Evolutionary conservation across 768 basidiomycete species (phyloP).

Genomic region (Amanita subjunquillea): DNA sequence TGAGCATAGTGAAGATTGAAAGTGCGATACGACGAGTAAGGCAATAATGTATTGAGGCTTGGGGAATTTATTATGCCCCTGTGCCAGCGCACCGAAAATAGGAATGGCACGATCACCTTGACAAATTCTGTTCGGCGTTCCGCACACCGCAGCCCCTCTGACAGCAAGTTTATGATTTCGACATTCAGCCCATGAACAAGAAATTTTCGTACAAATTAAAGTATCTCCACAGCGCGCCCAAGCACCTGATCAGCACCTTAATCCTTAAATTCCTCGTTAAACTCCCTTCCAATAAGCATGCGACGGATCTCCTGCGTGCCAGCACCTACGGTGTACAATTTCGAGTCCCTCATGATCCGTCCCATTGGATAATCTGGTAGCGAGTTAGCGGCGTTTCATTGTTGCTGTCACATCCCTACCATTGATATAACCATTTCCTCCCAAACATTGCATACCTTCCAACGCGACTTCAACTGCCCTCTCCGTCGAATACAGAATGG

Average conservation of each 20-base stretch:
- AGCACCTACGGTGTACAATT: constrained; percentile 91
- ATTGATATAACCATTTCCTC: constrained; percentile 95
- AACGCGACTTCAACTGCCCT: constrained; percentile 84
- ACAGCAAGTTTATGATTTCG: neutral
- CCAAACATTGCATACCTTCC: constrained; percentile 89
- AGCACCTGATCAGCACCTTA: constrained; percentile 6
- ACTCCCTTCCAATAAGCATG: constrained; percentile 91
- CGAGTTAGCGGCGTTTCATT: neutral
- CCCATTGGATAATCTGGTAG: constrained; percentile 78
- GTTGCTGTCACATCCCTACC: constrained; percentile 30
- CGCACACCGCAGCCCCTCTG: neutral
- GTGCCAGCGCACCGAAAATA: neutral
- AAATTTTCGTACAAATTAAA: neutral
- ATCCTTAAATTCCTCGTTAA: constrained; percentile 56
- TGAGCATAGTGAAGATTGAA: neutral
- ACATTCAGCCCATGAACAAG: neutral
- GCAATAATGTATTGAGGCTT: constrained; percentile 1
- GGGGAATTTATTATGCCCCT: neutral
- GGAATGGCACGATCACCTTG: neutral
- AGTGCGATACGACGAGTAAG: neutral
- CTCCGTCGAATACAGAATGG: constrained; percentile 89
- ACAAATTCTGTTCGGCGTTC: neutral
- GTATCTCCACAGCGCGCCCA: neutral
- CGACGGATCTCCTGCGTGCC: constrained; percentile 93
- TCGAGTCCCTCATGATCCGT: constrained; percentile 76